These are phyloP conservation scores for Aspergillus sparsus DNA, from an alignment of 495 filamentous ascomycete genomes.

Conservation along the genomic window DNA sequence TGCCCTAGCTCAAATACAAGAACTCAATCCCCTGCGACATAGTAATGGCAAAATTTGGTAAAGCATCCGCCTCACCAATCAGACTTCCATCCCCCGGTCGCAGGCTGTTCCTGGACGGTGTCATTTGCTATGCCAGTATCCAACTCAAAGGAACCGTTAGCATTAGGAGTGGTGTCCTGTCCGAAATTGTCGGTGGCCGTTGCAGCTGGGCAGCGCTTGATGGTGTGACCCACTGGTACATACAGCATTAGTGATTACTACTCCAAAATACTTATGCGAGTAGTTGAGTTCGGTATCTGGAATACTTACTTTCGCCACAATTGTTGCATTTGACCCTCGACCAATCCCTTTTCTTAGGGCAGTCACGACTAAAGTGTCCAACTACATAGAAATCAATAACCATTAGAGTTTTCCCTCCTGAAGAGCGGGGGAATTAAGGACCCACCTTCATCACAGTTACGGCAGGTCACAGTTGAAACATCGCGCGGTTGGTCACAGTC, in stretches of 20 bases:
- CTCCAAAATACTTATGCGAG: neutral
- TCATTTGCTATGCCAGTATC: conserved; percentile 10
- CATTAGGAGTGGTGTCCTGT: conserved; percentile 1
- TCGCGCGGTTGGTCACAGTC: conserved; percentile 59
- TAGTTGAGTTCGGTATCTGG: neutral
- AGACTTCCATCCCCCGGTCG: conserved; percentile 6
- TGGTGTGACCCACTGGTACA: conserved; percentile 66
- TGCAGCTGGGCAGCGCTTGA: conserved; percentile 56
- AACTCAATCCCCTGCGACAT: no score
- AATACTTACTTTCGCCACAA: conserved; percentile 65
- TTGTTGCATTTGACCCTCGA: conserved; percentile 72
- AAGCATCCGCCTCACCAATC: neutral
- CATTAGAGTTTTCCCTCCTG: neutral
- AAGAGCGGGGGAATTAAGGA: neutral
- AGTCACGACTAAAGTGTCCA: conserved; percentile 74
- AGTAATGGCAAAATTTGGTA: neutral
- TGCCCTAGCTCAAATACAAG: no score
- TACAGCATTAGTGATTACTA: neutral
- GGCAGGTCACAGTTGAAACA: conserved; percentile 55
- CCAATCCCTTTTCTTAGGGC: conserved; percentile 75
- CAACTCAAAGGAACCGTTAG: conserved; percentile 11
- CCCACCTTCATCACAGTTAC: conserved; percentile 66
- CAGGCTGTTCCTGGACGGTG: conserved; percentile 3
- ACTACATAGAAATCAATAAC: conserved; percentile 27
- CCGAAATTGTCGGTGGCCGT: conserved; percentile 5